Conservation (phyloP, 768 basidiomycete genomes). For the Rubroboletus pulcherrimus region DNA sequence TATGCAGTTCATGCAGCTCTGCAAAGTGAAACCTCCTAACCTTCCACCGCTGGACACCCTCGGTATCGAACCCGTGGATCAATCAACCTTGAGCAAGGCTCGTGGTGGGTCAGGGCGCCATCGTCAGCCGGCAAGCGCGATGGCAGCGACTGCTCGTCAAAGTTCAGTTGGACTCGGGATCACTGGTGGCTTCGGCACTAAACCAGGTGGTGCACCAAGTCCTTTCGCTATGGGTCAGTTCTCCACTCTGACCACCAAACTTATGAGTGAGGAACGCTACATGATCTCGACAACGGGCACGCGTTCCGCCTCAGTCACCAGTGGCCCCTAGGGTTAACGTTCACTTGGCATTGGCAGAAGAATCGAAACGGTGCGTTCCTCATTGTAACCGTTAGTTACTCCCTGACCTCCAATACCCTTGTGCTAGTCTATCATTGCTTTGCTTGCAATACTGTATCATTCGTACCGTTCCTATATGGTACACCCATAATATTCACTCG, state of each 20-base stretch:
- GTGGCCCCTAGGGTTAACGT: too few species aligned
- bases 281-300: constrained; percentile 37
- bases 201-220: constrained; percentile 26
- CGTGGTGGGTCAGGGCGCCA: constrained; percentile 67
- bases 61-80: constrained; percentile 78
- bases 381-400: neutral
- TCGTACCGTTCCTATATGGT: constrained; percentile 14
- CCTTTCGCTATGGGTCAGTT: constrained; percentile 70
- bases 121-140: constrained; percentile 42
- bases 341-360: constrained; percentile 18
- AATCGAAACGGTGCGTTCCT: constrained; percentile 9
- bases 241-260: constrained; percentile 48
- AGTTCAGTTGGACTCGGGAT: constrained; percentile 51
- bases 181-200: constrained; percentile 23
- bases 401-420: neutral
- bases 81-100: constrained; percentile 44
- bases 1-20: constrained; percentile 91
- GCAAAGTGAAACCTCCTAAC: constrained; percentile 90
- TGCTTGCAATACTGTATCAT: constrained; percentile 14
- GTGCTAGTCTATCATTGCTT: constrained; percentile 11
- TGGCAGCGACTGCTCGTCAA: constrained; percentile 43
- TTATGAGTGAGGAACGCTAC: constrained; percentile 71
- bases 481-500: constrained; percentile 12
- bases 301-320: constrained; percentile 57
- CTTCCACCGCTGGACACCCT: constrained; percentile 88